These are phyloP conservation scores for Hortiboletus campestris DNA, from an alignment of 768 basidiomycete species.

Conservation along the genomic window DNA sequence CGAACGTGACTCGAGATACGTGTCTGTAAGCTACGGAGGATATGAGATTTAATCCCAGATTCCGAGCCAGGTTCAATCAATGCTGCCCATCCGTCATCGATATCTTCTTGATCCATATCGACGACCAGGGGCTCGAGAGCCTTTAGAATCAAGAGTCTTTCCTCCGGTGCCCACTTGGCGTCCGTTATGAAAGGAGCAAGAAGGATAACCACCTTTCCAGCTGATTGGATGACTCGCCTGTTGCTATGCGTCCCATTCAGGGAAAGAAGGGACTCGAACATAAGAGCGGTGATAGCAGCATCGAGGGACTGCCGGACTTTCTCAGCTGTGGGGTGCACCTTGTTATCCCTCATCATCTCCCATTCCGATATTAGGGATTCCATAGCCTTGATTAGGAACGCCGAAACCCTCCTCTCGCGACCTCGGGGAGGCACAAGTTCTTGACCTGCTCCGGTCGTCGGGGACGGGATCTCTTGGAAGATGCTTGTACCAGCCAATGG, in stretches of 20 bases:
- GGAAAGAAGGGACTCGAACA: conserved; percentile 65
- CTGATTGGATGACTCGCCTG: conserved; percentile 58
- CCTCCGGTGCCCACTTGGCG: conserved; percentile 52
- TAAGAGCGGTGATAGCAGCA: conserved; percentile 59
- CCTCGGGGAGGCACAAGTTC: conserved; percentile 48
- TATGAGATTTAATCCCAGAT: conserved; percentile 64
- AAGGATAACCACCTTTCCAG: conserved; percentile 53
- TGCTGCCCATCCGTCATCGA: conserved; percentile 39
- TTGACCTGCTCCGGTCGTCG: conserved; percentile 10
- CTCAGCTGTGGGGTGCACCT: conserved; percentile 52
- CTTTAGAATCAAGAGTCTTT: conserved; percentile 62
- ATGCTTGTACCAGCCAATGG: neutral
- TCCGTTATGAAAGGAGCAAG: conserved; percentile 40
- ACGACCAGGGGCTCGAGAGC: conserved; percentile 64
- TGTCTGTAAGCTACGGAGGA: conserved; percentile 39
- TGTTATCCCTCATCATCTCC: conserved; percentile 39
- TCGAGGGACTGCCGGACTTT: conserved; percentile 68
- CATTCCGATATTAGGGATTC: conserved; percentile 50
- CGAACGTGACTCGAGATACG: conserved; percentile 7
- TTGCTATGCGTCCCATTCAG: conserved; percentile 65
- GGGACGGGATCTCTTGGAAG: conserved; percentile 4
- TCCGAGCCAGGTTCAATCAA: conserved; percentile 44
- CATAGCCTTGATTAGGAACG: conserved; percentile 61
- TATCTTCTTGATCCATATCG: conserved; percentile 33
- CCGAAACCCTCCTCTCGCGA: conserved; percentile 60